Evolutionary conservation across 805 yeast genomes (phyloP).

Genomic region (Nakazawaea pomicola): DNA sequence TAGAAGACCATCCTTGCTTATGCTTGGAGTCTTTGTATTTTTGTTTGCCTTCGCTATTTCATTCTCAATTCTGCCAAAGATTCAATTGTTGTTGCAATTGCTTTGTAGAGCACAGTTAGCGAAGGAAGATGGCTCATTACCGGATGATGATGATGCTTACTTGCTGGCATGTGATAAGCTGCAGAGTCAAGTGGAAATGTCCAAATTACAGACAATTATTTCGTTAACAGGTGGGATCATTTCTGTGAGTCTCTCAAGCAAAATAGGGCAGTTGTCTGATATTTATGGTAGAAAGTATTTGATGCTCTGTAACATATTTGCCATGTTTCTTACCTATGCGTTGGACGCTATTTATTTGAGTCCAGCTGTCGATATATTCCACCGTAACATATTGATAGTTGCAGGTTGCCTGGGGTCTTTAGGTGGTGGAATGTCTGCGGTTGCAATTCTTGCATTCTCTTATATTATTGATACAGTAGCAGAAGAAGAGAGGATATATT

Average conservation of each 20-base stretch:
- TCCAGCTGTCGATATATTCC: neutral
- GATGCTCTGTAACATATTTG: conserved; percentile 21
- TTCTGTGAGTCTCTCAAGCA: conserved; percentile 44
- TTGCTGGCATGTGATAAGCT: conserved; percentile 29
- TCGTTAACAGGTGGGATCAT: conserved; percentile 33
- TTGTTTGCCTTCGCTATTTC: conserved; percentile 33
- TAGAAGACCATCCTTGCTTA: conserved; percentile 41
- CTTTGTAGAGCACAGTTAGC: conserved; percentile 28
- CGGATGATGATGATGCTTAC: neutral
- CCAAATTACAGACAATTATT: conserved; percentile 37
- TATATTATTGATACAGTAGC: conserved; percentile 9
- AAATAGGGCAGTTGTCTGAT: conserved; percentile 54
- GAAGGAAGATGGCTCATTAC: neutral
- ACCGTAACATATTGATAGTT: neutral
- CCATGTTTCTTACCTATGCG: neutral
- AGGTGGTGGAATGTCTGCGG: too few species aligned
- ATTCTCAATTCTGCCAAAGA: conserved; percentile 27
- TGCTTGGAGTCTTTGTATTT: conserved; percentile 35
- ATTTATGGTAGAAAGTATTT: conserved; percentile 48
- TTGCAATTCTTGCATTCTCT: too few species aligned
- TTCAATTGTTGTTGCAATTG: conserved; percentile 28
- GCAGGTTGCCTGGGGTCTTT: neutral
- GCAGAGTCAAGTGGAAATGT: conserved; percentile 32
- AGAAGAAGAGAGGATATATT: conserved; percentile 7
- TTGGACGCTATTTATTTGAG: neutral